Evolutionary conservation across 2,329 filamentous ascomycete species (phyloP), one percentile per base, ranked within the genome.

Genomic region (Beauveria caledonica): DNA sequence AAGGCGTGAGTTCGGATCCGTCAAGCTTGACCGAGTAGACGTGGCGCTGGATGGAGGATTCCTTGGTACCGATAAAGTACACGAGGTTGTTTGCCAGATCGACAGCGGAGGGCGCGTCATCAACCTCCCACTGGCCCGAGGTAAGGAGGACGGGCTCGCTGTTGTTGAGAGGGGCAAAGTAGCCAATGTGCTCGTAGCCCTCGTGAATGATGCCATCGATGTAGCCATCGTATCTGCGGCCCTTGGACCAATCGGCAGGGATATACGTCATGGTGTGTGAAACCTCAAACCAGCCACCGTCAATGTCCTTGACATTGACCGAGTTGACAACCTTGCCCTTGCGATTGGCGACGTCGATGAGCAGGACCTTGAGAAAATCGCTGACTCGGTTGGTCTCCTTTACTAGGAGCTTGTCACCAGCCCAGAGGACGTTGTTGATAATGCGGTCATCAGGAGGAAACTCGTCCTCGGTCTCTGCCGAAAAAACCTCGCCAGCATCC

Each of bases 201-300:
- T 96, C 83, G 69, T 95, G 80, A 60, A 97, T 88, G 62, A 97
- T 78, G 0, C 89, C 92, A 72, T 99, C 94, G 63, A 99, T 86
- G 69, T 99, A 99, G 23, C 94, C 94, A 72, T 97, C 92, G 5
- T 93, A 74, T 2, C 83, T 79, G 23, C 92, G 86, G 15, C 89
- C 90, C 63, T 89, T 90, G 11, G 76, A 72, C 23, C 88, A 82
- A 70, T 97, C 90, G 3, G 91, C 89, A 2, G 94, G 94, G 61
- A 99, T 87, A 69, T 88, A 97, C 15, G 79, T 86, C 3, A 92
- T 96, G 46, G 87, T 84, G 67, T 96, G 88, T 1, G 91, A 90
- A 46, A 96, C 90, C 74, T 99, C 94, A 67, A 97, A 93, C 94
- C 94, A 99, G 39, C 94, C 95, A 23, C 92, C 92, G 71, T 99